Conservation (phyloP, 176 grass and related monocot genomes). For the Cenchrus fungigraminus region DNA sequence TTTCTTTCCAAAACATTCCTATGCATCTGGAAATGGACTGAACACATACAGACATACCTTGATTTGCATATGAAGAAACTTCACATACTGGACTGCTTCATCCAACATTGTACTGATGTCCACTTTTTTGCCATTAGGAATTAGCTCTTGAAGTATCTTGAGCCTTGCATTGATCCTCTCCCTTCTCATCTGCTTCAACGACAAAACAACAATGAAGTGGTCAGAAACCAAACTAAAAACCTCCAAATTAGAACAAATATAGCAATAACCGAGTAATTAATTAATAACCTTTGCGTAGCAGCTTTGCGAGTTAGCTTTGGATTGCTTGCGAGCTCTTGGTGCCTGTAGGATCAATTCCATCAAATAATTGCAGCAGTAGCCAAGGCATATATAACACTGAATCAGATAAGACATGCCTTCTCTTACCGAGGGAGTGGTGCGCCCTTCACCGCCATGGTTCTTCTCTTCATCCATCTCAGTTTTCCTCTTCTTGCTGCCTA, state of each 20-base stretch:
- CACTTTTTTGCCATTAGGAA: slow-evolving; percentile 70
- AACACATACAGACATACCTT: slow-evolving; percentile 47
- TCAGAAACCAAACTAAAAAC: background rate
- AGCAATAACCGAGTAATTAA: background rate
- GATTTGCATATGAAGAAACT: slow-evolving; percentile 74
- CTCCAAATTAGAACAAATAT: background rate
- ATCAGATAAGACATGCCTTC: background rate
- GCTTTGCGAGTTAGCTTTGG: background rate
- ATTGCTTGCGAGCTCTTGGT: background rate
- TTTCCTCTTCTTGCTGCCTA: slow-evolving; percentile 19
- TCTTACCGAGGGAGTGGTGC: background rate
- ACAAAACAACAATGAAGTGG: background rate
- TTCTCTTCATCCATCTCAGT: background rate
- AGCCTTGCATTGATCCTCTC: slow-evolving; percentile 64
- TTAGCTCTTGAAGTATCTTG: slow-evolving; percentile 54
- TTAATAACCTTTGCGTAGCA: background rate
- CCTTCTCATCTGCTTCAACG: slow-evolving; percentile 56
- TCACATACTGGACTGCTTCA: slow-evolving; percentile 66
- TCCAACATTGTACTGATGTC: slow-evolving; percentile 76
- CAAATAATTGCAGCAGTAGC: background rate
- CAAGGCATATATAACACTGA: background rate
- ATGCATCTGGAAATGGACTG: background rate
- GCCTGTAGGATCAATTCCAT: background rate
- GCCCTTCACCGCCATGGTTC: background rate
- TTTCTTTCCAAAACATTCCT: background rate